These are phyloP conservation scores for Populus hybrid DNA, from an alignment of 441 rosid species.

Conservation along the genomic window DNA sequence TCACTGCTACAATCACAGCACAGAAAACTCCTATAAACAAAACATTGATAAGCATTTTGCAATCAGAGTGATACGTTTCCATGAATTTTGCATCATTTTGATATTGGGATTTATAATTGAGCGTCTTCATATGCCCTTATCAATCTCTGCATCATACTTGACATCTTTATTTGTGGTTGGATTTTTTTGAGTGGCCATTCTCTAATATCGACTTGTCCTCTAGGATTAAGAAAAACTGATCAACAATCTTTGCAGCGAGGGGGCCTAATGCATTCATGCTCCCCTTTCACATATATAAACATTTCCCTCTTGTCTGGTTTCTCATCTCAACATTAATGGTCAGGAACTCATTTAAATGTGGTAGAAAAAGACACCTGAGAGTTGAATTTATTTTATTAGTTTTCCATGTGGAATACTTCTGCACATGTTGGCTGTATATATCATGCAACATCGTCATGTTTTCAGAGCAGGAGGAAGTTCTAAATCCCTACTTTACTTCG, in stretches of 20 bases:
- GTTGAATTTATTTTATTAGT: background rate
- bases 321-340: slow-evolving; percentile 5
- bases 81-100: background rate
- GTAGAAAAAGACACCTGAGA: background rate
- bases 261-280: background rate
- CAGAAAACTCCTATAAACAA: background rate
- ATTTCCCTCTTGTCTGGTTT: slow-evolving; percentile 1
- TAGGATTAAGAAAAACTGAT: background rate
- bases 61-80: background rate
- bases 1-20: background rate
- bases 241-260: background rate
- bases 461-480: slow-evolving; percentile 1
- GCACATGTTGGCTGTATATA: background rate
- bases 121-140: background rate
- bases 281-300: background rate
- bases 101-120: background rate
- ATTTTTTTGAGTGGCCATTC: background rate
- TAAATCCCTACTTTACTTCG: background rate
- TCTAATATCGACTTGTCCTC: background rate
- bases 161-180: background rate
- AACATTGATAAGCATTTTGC: background rate
- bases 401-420: background rate
- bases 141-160: background rate
- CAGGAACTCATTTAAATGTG: background rate
- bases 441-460: background rate